These are phyloP conservation scores for Rhododendron mucronatum DNA, from an alignment of 148 eudicot genomes.

Conservation along the genomic window DNA sequence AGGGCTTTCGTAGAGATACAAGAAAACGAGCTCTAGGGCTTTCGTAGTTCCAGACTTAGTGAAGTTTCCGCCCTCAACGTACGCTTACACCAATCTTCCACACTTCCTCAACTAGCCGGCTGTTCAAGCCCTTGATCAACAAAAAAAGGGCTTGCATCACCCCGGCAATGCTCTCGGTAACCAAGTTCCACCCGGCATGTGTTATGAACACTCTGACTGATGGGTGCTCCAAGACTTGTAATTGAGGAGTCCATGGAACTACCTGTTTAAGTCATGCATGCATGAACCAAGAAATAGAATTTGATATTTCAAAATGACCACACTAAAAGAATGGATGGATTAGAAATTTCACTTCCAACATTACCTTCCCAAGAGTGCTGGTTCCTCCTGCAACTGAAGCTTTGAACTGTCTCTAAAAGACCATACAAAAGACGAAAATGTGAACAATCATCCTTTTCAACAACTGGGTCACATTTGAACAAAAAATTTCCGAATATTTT, in stretches of 20 bases:
- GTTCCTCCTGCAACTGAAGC: slow-evolving; percentile 29
- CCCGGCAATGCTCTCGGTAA: slow-evolving; percentile 52
- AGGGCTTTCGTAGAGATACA: too few species aligned
- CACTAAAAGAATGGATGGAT: neutral
- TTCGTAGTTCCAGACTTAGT: slow-evolving; percentile 21
- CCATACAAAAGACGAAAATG: too few species aligned
- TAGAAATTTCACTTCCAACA: neutral
- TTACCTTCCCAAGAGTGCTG: slow-evolving; percentile 26
- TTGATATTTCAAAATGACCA: too few species aligned
- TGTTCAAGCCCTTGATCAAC: slow-evolving; percentile 54
- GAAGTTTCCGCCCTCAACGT: slow-evolving; percentile 33
- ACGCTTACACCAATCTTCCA: slow-evolving; percentile 40
- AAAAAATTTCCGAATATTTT: too few species aligned
- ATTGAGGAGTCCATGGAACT: slow-evolving; percentile 73
- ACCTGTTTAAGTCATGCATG: slow-evolving; percentile 8
- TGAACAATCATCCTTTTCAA: too few species aligned
- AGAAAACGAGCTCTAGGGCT: slow-evolving; percentile 26
- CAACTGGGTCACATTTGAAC: too few species aligned
- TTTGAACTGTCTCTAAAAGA: slow-evolving; percentile 36
- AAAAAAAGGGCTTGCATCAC: slow-evolving; percentile 57
- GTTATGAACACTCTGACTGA: slow-evolving; percentile 56
- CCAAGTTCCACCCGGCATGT: slow-evolving; percentile 77
- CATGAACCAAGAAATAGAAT: neutral
- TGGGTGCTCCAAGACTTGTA: slow-evolving; percentile 37
- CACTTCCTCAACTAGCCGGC: slow-evolving; percentile 38